Percentiles rank a stretch among this genome's conserved stretches.
Conservation (phyloP, 2,329 filamentous ascomycete genomes). For the Myrmaecium sp. region DNA sequence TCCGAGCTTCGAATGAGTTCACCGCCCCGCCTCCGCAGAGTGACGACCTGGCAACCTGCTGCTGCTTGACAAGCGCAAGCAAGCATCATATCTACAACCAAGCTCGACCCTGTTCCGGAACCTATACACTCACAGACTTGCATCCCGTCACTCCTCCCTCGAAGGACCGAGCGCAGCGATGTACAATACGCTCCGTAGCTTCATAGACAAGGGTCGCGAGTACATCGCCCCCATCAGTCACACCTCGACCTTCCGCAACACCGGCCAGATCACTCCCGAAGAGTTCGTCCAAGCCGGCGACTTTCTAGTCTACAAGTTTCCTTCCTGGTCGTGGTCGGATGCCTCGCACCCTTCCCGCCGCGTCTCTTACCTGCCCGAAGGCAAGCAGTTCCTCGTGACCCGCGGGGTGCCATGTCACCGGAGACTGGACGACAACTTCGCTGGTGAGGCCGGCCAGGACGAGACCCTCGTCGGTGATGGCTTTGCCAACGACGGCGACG, state of each 20-base stretch:
- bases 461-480: slow-evolving; percentile 74
- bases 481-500: slow-evolving; percentile 50
- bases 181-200: slow-evolving; percentile 70
- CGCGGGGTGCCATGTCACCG: slow-evolving; percentile 88
- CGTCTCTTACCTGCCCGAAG: slow-evolving; percentile 62
- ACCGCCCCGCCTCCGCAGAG: too few species aligned
- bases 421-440: slow-evolving; percentile 83
- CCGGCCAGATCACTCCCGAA: slow-evolving; percentile 90
- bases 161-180: slow-evolving; percentile 31
- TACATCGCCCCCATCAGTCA: slow-evolving; percentile 77
- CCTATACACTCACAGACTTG: background rate
- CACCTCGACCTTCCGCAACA: slow-evolving; percentile 83
- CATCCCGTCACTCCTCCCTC: background rate
- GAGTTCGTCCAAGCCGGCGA: slow-evolving; percentile 93
- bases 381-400: slow-evolving; percentile 91
- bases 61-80: background rate
- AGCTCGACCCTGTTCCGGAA: background rate
- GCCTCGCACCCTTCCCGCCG: slow-evolving; percentile 68
- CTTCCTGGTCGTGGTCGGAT: slow-evolving; percentile 92
- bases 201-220: slow-evolving; percentile 81
- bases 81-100: slow-evolving; percentile 1
- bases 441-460: slow-evolving; percentile 70
- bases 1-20: too few species aligned
- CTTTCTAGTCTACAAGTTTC: slow-evolving; percentile 98
- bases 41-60: too few species aligned